Evolutionary conservation across 306 rosid species (phyloP).

Genomic region (Crataegus laevigata): DNA sequence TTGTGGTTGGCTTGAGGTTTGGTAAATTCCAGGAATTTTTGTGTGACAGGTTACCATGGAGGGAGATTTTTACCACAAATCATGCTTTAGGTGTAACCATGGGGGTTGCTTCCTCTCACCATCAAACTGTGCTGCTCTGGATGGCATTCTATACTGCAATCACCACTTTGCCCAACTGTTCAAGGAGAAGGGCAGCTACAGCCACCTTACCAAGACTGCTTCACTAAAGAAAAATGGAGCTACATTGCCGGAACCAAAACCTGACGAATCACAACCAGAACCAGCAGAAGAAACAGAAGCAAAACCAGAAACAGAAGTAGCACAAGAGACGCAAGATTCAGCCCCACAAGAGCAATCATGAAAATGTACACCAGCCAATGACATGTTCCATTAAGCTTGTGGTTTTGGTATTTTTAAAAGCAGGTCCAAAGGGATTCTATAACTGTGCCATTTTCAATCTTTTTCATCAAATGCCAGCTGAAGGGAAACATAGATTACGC

Average conservation of each 20-base stretch:
- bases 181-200: conserved; percentile 78
- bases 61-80: conserved; percentile 61
- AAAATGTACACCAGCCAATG: not conserved
- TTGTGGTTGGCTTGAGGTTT: too few relatives aligned
- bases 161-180: conserved; percentile 72
- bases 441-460: not conserved
- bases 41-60: conserved; percentile 49
- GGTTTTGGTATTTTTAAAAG: not conserved
- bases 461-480: not conserved
- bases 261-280: conserved; percentile 11
- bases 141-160: conserved; percentile 70
- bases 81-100: conserved; percentile 67
- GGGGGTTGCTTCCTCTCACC: conserved; percentile 57
- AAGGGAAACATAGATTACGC: not conserved
- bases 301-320: conserved; percentile 6
- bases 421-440: not conserved
- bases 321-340: conserved; percentile 7
- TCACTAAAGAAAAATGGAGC: conserved; percentile 39
- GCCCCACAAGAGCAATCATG: conserved; percentile 13
- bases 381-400: not conserved
- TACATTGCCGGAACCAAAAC: not conserved
- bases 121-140: conserved; percentile 68
- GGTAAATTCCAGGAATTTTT: not conserved
- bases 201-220: conserved; percentile 43
- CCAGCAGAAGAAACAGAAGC: conserved; percentile 3